phyloP scores from a whole-genome alignment of 225 moss, liverwort and hornwort species.

The Thuidium tamariscinum region DNA sequence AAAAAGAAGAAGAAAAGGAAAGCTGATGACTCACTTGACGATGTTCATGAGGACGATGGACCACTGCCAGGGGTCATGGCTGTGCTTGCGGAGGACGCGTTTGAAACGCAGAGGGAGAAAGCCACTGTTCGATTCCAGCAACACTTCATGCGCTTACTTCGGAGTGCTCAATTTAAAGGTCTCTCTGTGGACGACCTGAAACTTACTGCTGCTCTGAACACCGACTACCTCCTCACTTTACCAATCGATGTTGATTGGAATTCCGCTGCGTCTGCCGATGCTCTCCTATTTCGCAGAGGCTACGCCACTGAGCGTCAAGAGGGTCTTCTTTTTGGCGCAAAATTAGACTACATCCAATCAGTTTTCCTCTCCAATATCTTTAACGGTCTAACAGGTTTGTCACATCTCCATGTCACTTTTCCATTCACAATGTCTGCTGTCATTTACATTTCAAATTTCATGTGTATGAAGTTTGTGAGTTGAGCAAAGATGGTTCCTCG shows the following conservation, averaged over 20 bases:
- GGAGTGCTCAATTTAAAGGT: constrained; percentile 72
- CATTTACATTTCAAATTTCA: neutral
- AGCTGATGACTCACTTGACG: neutral
- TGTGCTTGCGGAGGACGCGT: neutral
- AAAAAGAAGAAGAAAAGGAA: neutral
- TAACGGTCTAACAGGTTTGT: constrained; percentile 47
- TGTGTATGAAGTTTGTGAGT: neutral
- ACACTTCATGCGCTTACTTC: constrained; percentile 60
- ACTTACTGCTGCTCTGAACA: constrained; percentile 72
- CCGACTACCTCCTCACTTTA: constrained; percentile 75
- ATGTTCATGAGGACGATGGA: constrained; percentile 1
- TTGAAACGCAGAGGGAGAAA: constrained; percentile 23
- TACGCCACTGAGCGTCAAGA: constrained; percentile 68
- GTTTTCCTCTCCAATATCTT: constrained; percentile 35
- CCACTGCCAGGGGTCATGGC: neutral
- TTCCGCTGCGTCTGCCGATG: constrained; percentile 60
- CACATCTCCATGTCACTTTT: neutral
- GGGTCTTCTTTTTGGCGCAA: constrained; percentile 77
- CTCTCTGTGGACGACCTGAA: constrained; percentile 70
- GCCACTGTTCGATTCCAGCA: constrained; percentile 64
- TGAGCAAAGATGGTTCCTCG: neutral
- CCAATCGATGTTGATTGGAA: constrained; percentile 92
- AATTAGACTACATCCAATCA: constrained; percentile 76
- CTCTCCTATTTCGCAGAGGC: constrained; percentile 73
- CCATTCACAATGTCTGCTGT: neutral